Evolutionary conservation across 768 basidiomycete genomes (phyloP), one percentile per base, ranked within the genome.

Genomic region (Amanita muscaria): DNA sequence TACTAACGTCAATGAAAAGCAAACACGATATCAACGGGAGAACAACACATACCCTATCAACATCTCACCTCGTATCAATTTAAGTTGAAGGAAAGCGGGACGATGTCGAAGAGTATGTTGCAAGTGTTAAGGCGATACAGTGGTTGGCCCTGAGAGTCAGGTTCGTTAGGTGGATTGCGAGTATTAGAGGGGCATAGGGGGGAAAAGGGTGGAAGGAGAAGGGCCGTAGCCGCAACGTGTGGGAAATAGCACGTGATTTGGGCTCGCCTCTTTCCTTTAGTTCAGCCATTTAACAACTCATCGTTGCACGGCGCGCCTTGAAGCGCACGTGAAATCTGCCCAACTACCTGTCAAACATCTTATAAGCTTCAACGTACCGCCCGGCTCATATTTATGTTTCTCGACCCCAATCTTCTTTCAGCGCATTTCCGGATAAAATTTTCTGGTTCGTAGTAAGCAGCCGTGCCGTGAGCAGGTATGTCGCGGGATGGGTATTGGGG

Each of bases 51-150:
- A 74, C 74, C 16, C 69, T 87, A 1, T 68, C 86, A 41, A 81
- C 79, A 1, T 87, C 86, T 0, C 84, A 88, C 57, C 73, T 83
- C 44, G 62, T 77, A 31, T 79, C 86, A 41, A 67, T 77, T 35
- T 88, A 85, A 43, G 79, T 72, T n/a, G 67, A 78, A 56, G 84
- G 83, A 6, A 52, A 52, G 15, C 64, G 65, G 33, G 60, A 67
- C 6, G 62, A 72, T 37, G 64, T 86, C 10, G 72, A 79, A 53
- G 77, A 80, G 51, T 85, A 85, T 51, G 73, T 83, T 1, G 62
- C 56, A n/a, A 80, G 79, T 41, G 72, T 87, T 44, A 84, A 80
- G 55, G 70, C 66, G 15, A 84, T 86, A 83, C 81, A 86, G 53
- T 88, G 85, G 86, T 64, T 87, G 1, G 84, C 84, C 8, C 59